Percentiles rank a stretch among this genome's conserved stretches.
These are phyloP conservation scores for Pseudomassariella vexata DNA, from an alignment of 2,329 filamentous ascomycete genomes.

Conservation along the genomic window DNA sequence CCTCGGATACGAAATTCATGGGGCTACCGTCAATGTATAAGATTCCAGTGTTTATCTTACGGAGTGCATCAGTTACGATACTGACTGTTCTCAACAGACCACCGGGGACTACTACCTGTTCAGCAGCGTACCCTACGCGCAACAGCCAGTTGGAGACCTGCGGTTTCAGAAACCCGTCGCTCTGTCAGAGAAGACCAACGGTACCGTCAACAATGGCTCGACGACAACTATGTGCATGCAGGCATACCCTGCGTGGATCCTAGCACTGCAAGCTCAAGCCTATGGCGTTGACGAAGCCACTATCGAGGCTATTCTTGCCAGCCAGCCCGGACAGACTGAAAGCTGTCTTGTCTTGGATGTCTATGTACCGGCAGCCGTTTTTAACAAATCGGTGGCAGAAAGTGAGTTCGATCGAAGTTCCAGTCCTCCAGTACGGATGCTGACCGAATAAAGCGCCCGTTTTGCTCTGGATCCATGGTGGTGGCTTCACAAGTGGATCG, in stretches of 20 bases:
- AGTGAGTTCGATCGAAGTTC: too few relatives aligned
- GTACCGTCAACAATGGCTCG: too few relatives aligned
- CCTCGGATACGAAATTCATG: constrained; percentile 21
- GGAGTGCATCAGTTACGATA: neutral
- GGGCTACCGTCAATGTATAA: constrained; percentile 18
- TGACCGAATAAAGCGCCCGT: constrained; percentile 13
- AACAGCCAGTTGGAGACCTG: constrained; percentile 26
- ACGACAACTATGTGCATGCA: constrained; percentile 20
- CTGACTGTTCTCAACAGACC: constrained; percentile 10
- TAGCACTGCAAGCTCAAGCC: constrained; percentile 10
- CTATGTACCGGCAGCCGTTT: constrained; percentile 11
- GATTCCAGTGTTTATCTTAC: constrained; percentile 3
- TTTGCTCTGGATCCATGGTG: constrained; percentile 20
- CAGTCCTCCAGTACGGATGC: too few relatives aligned
- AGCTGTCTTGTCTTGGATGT: constrained; percentile 17
- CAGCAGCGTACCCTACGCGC: constrained; percentile 31
- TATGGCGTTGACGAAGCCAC: constrained; percentile 5
- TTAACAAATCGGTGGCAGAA: constrained; percentile 4
- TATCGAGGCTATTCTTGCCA: constrained; percentile 11
- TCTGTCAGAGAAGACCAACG: constrained; percentile 16
- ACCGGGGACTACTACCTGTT: constrained; percentile 30
- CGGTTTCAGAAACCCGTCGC: constrained; percentile 26
- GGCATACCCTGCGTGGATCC: constrained; percentile 21
- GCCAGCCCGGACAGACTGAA: constrained; percentile 16
- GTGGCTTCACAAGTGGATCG: constrained; percentile 17